A percentile compares a stretch with the other conserved stretches of the same genome.
These are phyloP conservation scores for Saksenaea vasiformis DNA, from an alignment of 371 early-diverging fungal species.

Conservation along the genomic window DNA sequence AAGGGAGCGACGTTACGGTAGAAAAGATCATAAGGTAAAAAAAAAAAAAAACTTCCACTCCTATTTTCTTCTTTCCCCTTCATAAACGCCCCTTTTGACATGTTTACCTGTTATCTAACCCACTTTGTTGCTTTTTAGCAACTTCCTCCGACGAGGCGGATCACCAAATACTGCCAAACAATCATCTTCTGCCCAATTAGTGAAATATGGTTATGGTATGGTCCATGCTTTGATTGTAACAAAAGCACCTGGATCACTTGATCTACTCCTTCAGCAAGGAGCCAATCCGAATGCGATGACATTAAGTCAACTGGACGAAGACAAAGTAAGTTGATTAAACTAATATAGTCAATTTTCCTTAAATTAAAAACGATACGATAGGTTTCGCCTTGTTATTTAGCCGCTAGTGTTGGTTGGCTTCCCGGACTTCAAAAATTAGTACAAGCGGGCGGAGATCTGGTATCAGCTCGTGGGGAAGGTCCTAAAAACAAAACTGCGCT, in stretches of 20 bases:
- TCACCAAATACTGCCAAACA: constrained; percentile 52
- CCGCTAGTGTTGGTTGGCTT: constrained; percentile 45
- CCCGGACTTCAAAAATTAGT: constrained; percentile 40
- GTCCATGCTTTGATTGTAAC: constrained; percentile 47
- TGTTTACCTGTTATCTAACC: neutral
- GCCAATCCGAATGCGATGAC: constrained; percentile 44
- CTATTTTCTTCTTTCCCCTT: neutral
- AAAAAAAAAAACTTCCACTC: neutral
- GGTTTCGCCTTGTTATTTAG: constrained; percentile 49
- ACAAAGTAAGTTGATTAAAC: constrained; percentile 28
- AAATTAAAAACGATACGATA: constrained; percentile 6
- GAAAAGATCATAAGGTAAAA: constrained; percentile 45
- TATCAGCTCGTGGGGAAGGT: constrained; percentile 43
- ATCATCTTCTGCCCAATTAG: constrained; percentile 25
- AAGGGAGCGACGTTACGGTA: constrained; percentile 40
- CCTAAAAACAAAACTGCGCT: constrained; percentile 39
- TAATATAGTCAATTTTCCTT: neutral
- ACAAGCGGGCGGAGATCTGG: constrained; percentile 42
- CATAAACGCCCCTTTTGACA: neutral
- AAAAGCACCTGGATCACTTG: constrained; percentile 32
- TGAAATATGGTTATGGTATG: constrained; percentile 52
- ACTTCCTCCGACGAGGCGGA: constrained; percentile 47
- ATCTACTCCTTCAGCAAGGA: constrained; percentile 44
- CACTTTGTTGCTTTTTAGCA: constrained; percentile 15
- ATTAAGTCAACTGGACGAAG: constrained; percentile 37